These are phyloP conservation scores for Heliocybe sulcata DNA, from an alignment of 1,284 basidiomycete genomes.

Conservation along the genomic window DNA sequence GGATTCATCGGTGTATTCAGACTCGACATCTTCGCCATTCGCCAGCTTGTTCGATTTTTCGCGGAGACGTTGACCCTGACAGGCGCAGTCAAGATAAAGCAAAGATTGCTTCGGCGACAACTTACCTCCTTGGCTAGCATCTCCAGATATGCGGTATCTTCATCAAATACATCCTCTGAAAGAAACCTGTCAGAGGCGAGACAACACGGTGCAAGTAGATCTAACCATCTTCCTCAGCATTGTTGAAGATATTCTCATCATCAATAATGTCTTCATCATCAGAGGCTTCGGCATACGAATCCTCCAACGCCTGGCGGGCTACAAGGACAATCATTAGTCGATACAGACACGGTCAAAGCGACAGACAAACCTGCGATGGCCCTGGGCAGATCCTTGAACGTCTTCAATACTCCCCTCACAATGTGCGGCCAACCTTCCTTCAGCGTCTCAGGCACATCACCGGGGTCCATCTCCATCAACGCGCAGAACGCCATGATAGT, in stretches of 20 bases:
- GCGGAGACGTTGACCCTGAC: conserved; percentile 61
- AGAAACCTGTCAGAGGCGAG: conserved; percentile 8
- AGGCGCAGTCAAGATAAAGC: conserved; percentile 5
- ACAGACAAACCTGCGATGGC: conserved; percentile 48
- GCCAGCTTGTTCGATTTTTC: conserved; percentile 44
- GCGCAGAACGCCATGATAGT: conserved; percentile 71
- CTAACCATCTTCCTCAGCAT: conserved; percentile 68
- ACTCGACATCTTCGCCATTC: conserved; percentile 29
- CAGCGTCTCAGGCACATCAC: conserved; percentile 47
- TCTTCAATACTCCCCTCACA: conserved; percentile 56
- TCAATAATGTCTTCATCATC: conserved; percentile 59
- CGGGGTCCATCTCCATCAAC: conserved; percentile 61
- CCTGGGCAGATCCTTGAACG: conserved; percentile 71
- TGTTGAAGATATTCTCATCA: conserved; percentile 50
- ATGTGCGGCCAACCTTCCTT: conserved; percentile 71
- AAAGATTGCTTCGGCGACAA: conserved; percentile 1
- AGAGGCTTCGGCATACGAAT: conserved; percentile 44
- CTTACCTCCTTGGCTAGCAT: conserved; percentile 72
- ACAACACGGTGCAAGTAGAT: conserved; percentile 1
- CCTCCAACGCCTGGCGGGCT: conserved; percentile 66
- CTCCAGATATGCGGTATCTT: conserved; percentile 77
- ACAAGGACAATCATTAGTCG: conserved; percentile 3
- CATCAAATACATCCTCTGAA: conserved; percentile 76
- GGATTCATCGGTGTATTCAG: conserved; percentile 40
- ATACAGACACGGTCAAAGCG: neutral